Conservation (phyloP, 2,329 filamentous ascomycete species). For the Chalaropsis thielavioides region DNA sequence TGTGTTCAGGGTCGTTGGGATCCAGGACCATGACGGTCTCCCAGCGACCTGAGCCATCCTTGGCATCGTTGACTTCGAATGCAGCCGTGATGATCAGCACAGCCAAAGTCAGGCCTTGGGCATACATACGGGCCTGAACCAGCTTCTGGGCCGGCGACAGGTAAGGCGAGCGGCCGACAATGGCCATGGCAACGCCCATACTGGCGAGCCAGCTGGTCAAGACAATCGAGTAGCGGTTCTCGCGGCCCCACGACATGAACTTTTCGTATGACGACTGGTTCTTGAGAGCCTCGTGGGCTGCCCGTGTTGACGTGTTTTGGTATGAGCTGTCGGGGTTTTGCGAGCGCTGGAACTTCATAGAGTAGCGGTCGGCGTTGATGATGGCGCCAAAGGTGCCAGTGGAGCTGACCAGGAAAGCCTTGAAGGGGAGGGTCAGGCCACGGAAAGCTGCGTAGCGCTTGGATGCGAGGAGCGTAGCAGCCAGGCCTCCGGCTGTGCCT, state of each 20-base stretch:
- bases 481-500: conserved; percentile 52
- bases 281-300: conserved; percentile 39
- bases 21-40: conserved; percentile 72
- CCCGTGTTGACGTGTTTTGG: conserved; percentile 46
- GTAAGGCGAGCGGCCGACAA: conserved; percentile 66
- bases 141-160: conserved; percentile 69
- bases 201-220: conserved; percentile 66
- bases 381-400: conserved; percentile 75
- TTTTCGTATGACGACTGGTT: conserved; percentile 44
- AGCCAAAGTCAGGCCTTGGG: conserved; percentile 73
- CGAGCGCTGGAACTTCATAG: conserved; percentile 49
- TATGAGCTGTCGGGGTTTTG: conserved; percentile 55
- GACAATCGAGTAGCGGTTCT: conserved; percentile 79
- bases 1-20: conserved; percentile 68
- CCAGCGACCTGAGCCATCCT: conserved; percentile 62
- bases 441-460: conserved; percentile 65
- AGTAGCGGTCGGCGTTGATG: conserved; percentile 64
- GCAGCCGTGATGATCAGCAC: conserved; percentile 70
- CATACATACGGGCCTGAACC: conserved; percentile 88
- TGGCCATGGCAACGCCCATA: conserved; percentile 58
- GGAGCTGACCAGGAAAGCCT: conserved; percentile 76
- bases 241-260: conserved; percentile 56
- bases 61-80: conserved; percentile 67
- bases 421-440: conserved; percentile 73
- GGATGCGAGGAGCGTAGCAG: conserved; percentile 52